A percentile compares a stretch with the other conserved stretches of the same genome.
These are phyloP conservation scores for Gossypium lobatum DNA, from an alignment of 441 rosid species.

Conservation along the genomic window DNA sequence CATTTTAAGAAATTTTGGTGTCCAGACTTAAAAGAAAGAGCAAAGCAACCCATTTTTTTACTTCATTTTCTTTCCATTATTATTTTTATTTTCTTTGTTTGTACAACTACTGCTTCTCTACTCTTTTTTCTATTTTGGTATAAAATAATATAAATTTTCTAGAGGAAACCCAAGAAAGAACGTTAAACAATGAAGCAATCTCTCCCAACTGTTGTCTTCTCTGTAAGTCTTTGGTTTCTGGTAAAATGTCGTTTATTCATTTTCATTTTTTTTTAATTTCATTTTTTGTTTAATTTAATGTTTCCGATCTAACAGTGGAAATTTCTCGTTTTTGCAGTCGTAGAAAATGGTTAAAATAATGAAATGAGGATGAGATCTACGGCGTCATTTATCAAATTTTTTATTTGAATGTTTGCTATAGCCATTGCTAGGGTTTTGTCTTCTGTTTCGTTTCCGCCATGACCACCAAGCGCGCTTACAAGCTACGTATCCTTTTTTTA, in stretches of 20 bases:
- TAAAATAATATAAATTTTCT: neutral
- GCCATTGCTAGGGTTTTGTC: slow-evolving; percentile 29
- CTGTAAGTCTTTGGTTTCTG: slow-evolving; percentile 8
- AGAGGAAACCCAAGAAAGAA: neutral
- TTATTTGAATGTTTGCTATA: slow-evolving; percentile 32
- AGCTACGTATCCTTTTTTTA: slow-evolving; percentile 88
- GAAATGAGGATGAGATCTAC: slow-evolving; percentile 7
- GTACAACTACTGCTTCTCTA: slow-evolving; percentile 9
- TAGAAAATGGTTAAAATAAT: slow-evolving; percentile 8
- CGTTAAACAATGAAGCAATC: neutral
- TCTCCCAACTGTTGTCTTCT: neutral
- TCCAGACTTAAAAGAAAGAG: neutral
- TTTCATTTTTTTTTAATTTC: slow-evolving; percentile 10
- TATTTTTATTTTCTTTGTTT: neutral
- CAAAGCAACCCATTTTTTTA: neutral
- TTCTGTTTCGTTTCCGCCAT: slow-evolving; percentile 40
- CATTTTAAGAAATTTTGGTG: neutral
- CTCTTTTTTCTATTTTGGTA: neutral
- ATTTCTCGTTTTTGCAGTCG: slow-evolving; percentile 9
- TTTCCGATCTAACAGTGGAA: slow-evolving; percentile 30
- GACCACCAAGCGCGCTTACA: slow-evolving; percentile 99
- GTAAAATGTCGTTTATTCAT: slow-evolving; percentile 17
- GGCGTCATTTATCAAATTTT: slow-evolving; percentile 13
- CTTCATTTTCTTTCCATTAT: neutral
- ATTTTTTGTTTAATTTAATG: slow-evolving; percentile 18